phyloP scores from a whole-genome alignment of 140 eudicot species.

The Anethum foeniculum region DNA sequence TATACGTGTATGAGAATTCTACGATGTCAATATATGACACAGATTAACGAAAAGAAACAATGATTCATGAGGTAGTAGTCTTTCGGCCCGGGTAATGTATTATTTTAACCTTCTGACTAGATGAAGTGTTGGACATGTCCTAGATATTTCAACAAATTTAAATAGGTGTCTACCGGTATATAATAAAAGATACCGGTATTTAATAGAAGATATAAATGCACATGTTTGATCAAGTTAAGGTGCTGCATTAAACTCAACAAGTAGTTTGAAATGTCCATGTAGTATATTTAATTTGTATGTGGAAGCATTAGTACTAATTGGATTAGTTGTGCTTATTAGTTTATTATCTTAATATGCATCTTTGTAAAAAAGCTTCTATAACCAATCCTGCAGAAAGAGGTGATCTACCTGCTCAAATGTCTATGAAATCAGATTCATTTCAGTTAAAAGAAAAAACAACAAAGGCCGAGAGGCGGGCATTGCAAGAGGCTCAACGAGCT shows the following conservation, averaged over 20 bases:
- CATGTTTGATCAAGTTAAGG: background rate
- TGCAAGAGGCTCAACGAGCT: conserved; percentile 92
- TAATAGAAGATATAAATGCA: background rate
- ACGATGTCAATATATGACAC: background rate
- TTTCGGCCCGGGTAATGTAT: background rate
- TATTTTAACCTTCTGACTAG: background rate
- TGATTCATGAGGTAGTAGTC: background rate
- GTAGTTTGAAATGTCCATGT: background rate
- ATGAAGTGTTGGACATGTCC: background rate
- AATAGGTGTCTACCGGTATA: background rate
- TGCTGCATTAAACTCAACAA: background rate
- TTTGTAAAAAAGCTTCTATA: background rate
- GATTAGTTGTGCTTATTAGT: background rate
- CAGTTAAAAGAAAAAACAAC: conserved; percentile 58
- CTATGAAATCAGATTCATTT: conserved; percentile 28
- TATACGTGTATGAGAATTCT: too few relatives aligned
- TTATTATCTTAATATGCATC: too few relatives aligned
- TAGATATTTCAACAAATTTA: background rate
- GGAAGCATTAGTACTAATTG: background rate
- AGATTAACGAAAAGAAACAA: background rate
- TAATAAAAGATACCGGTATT: background rate
- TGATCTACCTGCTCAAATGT: conserved; percentile 24
- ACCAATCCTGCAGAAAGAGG: conserved; percentile 34
- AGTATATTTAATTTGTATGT: background rate
- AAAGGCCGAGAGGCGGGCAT: conserved; percentile 86